Evolutionary conservation across 768 basidiomycete species (phyloP), one percentile per base, ranked within the genome.

Genomic region (Mycena sanguinolenta): DNA sequence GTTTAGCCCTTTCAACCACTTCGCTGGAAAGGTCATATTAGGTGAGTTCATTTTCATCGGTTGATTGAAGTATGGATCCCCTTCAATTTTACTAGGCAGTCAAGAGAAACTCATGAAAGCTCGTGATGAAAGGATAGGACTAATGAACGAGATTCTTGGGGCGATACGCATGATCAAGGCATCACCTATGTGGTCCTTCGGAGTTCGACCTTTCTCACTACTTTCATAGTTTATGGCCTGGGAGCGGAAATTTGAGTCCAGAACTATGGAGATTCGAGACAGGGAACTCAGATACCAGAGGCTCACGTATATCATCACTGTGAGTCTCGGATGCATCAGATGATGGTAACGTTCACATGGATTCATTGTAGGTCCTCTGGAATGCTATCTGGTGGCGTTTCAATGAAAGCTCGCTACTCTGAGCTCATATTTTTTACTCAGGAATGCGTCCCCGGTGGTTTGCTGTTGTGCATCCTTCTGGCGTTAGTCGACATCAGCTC

Each of bases 81-180:
- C n/a, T 32, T 49, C 27, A 80, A 81, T n/a, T 46, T 21, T 91
- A 10, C 13, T 27, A 50, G 49, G 49, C 49, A 14, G 23, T 50
- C 49, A 50, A 50, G 25, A 95, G 58, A 92, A 91, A 73, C 82
- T 96, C 30, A 95, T 96, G 95, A 96, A 95, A 81, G 88, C 94
- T 27, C 88, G 95, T 28, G 96, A 98, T 74, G 94, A 97, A 80
- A 89, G 96, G 55, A 94, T 96, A 30, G 85, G 92, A 3, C 82
- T 97, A 58, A 98, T 97, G 95, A 96, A 96, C 75, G 95, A 86
- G 49, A 75, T 63, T 17, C 83, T 96, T 13, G 94, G 95, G 58
- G 95, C 89, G 14, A 96, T 97, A 67, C 88, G 95, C 39, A 96
- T 96, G 94, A 88, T 96, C 73, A 96, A 97, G 77, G 85, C 85